Conservation (phyloP, 2,329 filamentous ascomycete species). For the Orbilia quercus region DNA sequence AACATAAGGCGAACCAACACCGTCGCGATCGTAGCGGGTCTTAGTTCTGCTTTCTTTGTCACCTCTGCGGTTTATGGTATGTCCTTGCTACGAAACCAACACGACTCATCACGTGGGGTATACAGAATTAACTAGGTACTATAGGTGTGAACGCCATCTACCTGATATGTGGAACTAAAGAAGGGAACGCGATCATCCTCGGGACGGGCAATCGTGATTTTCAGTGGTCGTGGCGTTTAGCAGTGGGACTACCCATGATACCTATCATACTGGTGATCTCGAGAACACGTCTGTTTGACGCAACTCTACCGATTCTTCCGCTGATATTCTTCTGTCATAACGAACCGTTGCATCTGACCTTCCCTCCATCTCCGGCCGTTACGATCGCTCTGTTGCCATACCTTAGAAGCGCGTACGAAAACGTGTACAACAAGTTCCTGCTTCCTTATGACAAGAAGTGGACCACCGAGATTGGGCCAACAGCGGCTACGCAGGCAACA, state of each 20-base stretch:
- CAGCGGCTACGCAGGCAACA: constrained; percentile 63
- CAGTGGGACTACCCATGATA: constrained; percentile 74
- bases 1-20: constrained; percentile 72
- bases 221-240: constrained; percentile 63
- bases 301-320: constrained; percentile 72
- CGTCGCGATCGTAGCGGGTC: constrained; percentile 71
- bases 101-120: constrained; percentile 60
- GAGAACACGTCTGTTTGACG: constrained; percentile 73
- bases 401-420: constrained; percentile 72
- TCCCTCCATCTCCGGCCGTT: constrained; percentile 74
- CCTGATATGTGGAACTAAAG: constrained; percentile 73
- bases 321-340: constrained; percentile 69
- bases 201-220: constrained; percentile 58
- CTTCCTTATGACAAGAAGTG: constrained; percentile 70
- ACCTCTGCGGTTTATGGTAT: constrained; percentile 59
- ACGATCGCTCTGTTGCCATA: constrained; percentile 76
- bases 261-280: constrained; percentile 76
- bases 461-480: constrained; percentile 73
- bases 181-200: constrained; percentile 69
- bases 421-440: constrained; percentile 72
- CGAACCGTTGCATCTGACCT: constrained; percentile 67
- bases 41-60: constrained; percentile 50
- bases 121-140: constrained; percentile 60
- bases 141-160: constrained; percentile 71
- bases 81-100: constrained; percentile 63